Evolutionary conservation across 2,329 filamentous ascomycete species (phyloP).

Genomic region (Venturiaceae sp.): DNA sequence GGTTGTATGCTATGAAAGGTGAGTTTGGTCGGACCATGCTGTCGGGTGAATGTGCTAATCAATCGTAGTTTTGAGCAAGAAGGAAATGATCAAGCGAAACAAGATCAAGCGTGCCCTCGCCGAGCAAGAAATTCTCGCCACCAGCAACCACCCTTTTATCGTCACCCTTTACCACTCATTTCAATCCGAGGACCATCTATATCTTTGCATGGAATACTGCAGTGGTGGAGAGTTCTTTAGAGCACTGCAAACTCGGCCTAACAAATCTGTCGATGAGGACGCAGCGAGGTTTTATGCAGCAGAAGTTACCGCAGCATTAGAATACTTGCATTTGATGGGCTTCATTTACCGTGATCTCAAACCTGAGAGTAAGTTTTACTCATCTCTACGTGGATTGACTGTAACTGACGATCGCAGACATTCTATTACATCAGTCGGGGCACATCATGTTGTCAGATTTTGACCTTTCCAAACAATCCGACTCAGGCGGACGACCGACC

Average conservation of each 20-base stretch:
- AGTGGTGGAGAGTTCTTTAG: constrained; percentile 98
- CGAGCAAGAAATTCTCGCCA: constrained; percentile 95
- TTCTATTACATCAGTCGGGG: constrained; percentile 94
- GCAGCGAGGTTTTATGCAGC: constrained; percentile 96
- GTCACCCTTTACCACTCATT: constrained; percentile 98
- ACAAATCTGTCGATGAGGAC: constrained; percentile 95
- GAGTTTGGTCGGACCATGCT: constrained; percentile 19
- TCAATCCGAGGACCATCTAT: constrained; percentile 96
- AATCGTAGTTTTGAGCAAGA: constrained; percentile 81
- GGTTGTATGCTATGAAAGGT: constrained; percentile 99
- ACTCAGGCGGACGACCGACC: constrained; percentile 86
- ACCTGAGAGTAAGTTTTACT: constrained; percentile 70
- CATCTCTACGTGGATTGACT: background rate
- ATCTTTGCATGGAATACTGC: constrained; percentile 99
- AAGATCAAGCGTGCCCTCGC: constrained; percentile 98
- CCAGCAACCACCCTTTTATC: constrained; percentile 98
- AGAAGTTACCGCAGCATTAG: constrained; percentile 90
- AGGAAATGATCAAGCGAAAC: constrained; percentile 99
- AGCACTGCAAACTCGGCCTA: constrained; percentile 88
- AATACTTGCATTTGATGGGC: constrained; percentile 97
- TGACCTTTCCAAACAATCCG: constrained; percentile 95
- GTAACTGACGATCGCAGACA: constrained; percentile 51
- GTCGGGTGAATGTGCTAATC: constrained; percentile 17
- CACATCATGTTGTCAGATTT: constrained; percentile 99
- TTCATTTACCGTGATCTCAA: constrained; percentile 98